These are phyloP conservation scores for Oenanthe sinensis DNA, from an alignment of 129 eudicot genomes.

Conservation along the genomic window DNA sequence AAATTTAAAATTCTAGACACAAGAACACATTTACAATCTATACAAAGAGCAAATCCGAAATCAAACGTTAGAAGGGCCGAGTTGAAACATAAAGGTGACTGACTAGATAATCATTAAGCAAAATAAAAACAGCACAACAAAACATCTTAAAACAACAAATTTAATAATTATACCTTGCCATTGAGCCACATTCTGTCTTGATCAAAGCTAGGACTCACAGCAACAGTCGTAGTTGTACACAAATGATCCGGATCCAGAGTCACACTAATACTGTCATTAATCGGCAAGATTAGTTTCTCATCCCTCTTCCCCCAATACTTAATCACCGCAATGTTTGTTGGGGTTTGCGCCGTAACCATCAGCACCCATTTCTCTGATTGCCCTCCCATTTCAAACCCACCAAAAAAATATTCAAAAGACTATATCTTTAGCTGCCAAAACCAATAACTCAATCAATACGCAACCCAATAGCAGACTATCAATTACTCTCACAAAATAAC, in stretches of 20 bases:
- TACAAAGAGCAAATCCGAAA: neutral
- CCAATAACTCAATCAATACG: neutral
- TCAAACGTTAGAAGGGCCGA: neutral
- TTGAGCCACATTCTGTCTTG: slow-evolving; percentile 97
- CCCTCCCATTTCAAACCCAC: slow-evolving; percentile 24
- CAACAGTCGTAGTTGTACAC: slow-evolving; percentile 92
- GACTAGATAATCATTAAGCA: neutral
- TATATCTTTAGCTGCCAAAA: slow-evolving; percentile 5
- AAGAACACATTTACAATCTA: neutral
- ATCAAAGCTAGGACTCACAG: slow-evolving; percentile 72
- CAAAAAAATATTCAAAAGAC: neutral
- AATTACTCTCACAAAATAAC: neutral
- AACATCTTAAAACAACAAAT: neutral
- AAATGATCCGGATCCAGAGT: slow-evolving; percentile 91
- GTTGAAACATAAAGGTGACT: neutral
- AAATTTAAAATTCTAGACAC: neutral
- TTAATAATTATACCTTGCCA: slow-evolving; percentile 54
- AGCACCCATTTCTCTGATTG: slow-evolving; percentile 58
- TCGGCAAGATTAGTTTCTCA: slow-evolving; percentile 74
- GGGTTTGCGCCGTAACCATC: slow-evolving; percentile 90
- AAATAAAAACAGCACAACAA: neutral
- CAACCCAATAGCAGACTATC: neutral
- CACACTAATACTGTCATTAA: slow-evolving; percentile 91
- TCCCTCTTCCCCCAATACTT: slow-evolving; percentile 99
- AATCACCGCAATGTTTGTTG: slow-evolving; percentile 95